phyloP scores from a whole-genome alignment of 2,329 filamentous ascomycete genomes.

The Colletotrichum tropicicola region DNA sequence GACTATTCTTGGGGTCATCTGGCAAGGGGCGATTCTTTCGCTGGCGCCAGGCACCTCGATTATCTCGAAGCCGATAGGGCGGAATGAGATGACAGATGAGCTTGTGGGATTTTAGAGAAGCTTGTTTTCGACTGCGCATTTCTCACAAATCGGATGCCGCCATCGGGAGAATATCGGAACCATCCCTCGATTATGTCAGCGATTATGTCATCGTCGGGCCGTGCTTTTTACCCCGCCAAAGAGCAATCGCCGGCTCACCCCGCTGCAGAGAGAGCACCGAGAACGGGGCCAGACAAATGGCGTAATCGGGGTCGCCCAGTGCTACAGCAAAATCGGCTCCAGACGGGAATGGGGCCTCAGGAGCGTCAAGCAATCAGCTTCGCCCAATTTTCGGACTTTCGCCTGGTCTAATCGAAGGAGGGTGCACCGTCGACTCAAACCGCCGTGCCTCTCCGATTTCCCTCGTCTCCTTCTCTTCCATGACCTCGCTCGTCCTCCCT shows the following conservation, averaged over 20 bases:
- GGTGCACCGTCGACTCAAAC: not conserved
- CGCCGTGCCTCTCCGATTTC: constrained; percentile 1
- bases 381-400: constrained; percentile 11
- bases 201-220: constrained; percentile 4
- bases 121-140: too few species aligned
- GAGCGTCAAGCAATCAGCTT: constrained; percentile 27
- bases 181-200: not conserved
- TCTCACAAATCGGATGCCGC: too few species aligned
- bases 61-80: too few species aligned
- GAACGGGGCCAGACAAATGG: constrained; percentile 22
- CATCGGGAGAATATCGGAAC: constrained; percentile 9
- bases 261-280: constrained; percentile 23
- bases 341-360: constrained; percentile 19
- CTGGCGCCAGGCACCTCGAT: too few species aligned
- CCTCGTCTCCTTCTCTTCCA: constrained; percentile 5
- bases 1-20: too few species aligned
- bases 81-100: too few species aligned
- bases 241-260: constrained; percentile 22
- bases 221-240: constrained; percentile 22
- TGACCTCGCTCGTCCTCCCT: constrained; percentile 27
- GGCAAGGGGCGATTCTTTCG: too few species aligned
- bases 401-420: constrained; percentile 2
- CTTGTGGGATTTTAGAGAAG: too few species aligned
- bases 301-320: constrained; percentile 10
- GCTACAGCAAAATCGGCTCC: constrained; percentile 8